phyloP scores from a whole-genome alignment of 2,329 filamentous ascomycete species.

The Cladophialophora yegresii region DNA sequence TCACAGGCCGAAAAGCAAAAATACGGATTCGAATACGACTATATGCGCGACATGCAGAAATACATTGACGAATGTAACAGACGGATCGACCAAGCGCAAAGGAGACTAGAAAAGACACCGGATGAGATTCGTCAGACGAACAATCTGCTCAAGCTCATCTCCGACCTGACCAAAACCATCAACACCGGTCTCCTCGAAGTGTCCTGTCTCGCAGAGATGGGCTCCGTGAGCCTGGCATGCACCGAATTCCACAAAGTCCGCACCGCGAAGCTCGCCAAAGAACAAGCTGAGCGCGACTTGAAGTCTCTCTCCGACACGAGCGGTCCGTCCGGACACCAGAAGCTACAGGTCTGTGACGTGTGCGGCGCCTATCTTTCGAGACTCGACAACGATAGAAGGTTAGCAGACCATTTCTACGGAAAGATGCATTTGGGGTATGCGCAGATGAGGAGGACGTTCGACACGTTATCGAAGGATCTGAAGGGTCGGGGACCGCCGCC shows the following conservation, averaged over 20 bases:
- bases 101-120: slow-evolving; percentile 82
- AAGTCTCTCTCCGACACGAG: slow-evolving; percentile 89
- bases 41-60: slow-evolving; percentile 91
- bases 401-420: slow-evolving; percentile 97
- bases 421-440: slow-evolving; percentile 99
- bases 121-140: slow-evolving; percentile 98
- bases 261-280: slow-evolving; percentile 76
- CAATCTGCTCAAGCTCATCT: slow-evolving; percentile 79
- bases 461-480: slow-evolving; percentile 82
- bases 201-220: slow-evolving; percentile 77
- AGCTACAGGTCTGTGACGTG: slow-evolving; percentile 96
- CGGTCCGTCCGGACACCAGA: slow-evolving; percentile 92
- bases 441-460: slow-evolving; percentile 93
- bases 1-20: slow-evolving; percentile 70
- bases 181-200: slow-evolving; percentile 83
- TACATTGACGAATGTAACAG: slow-evolving; percentile 97
- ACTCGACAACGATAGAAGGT: slow-evolving; percentile 86
- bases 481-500: slow-evolving; percentile 69
- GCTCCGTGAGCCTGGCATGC: slow-evolving; percentile 76
- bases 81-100: slow-evolving; percentile 85
- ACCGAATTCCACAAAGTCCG: slow-evolving; percentile 86
- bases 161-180: slow-evolving; percentile 75
- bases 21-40: slow-evolving; percentile 94
- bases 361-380: slow-evolving; percentile 92
- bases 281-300: slow-evolving; percentile 81